These are phyloP conservation scores for Penicillium sclerotigenum DNA, from an alignment of 2,329 filamentous ascomycete species.

Conservation along the genomic window DNA sequence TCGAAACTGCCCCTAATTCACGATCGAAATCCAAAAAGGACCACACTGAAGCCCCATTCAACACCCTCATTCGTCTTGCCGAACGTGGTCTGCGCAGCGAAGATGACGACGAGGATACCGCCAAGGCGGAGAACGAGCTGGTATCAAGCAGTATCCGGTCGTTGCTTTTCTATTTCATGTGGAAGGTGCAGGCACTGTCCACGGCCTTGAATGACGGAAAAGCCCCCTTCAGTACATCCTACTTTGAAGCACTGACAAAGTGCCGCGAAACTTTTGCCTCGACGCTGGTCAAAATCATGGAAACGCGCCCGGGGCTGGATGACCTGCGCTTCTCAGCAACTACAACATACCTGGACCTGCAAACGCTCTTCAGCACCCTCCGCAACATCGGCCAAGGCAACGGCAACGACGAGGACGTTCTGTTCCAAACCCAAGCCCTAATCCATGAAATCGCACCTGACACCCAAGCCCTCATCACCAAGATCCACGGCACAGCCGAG, in stretches of 20 bases:
- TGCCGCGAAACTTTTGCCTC: constrained; percentile 53
- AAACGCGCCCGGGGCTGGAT: constrained; percentile 59
- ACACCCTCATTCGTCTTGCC: constrained; percentile 69
- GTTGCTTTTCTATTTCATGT: constrained; percentile 89
- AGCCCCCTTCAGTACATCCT: constrained; percentile 57
- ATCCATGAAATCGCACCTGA: constrained; percentile 66
- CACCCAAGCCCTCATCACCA: constrained; percentile 64
- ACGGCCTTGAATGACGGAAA: constrained; percentile 54
- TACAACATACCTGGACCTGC: constrained; percentile 75
- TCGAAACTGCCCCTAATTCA: constrained; percentile 57
- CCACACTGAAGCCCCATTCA: constrained; percentile 49
- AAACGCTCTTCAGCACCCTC: constrained; percentile 74
- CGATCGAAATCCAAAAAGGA: constrained; percentile 40
- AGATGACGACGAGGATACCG: constrained; percentile 66
- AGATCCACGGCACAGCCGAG: constrained; percentile 75
- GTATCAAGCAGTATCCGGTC: constrained; percentile 72
- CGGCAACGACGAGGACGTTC: constrained; percentile 44
- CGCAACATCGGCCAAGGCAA: constrained; percentile 48
- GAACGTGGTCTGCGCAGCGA: constrained; percentile 65
- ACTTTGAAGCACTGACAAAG: constrained; percentile 67
- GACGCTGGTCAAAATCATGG: constrained; percentile 50
- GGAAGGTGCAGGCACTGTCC: constrained; percentile 69
- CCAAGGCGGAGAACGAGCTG: constrained; percentile 75
- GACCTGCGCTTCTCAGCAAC: constrained; percentile 73
- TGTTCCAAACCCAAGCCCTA: constrained; percentile 58